These are phyloP conservation scores for Rhizopogon salebrosus DNA, from an alignment of 768 basidiomycete species.

Conservation along the genomic window DNA sequence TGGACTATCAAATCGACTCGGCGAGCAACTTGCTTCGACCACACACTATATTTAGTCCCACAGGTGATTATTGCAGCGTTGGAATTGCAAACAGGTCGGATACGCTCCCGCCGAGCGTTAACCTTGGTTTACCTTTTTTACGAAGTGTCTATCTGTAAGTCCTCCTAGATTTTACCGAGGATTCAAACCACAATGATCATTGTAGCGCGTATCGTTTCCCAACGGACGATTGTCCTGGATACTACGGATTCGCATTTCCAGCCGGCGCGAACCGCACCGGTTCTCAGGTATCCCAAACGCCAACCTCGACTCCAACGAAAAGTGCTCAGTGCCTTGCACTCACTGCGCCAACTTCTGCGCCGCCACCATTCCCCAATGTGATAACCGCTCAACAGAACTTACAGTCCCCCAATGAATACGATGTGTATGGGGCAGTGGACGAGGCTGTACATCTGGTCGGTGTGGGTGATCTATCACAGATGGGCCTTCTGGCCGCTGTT, in stretches of 20 bases:
- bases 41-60: rapidly evolving
- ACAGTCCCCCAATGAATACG: constrained; percentile 5
- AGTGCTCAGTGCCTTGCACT: constrained; percentile 21
- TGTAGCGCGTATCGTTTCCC: constrained; percentile 28
- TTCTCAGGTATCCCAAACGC: constrained; percentile 23
- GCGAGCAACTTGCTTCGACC: constrained; percentile 17
- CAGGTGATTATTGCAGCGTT: constrained; percentile 14
- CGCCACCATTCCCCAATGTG: constrained; percentile 10
- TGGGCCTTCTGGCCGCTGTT: background rate
- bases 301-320: constrained; percentile 21
- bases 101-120: constrained; percentile 9
- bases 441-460: constrained; percentile 12
- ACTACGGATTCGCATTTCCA: constrained; percentile 28
- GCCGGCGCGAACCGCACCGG: constrained; percentile 22
- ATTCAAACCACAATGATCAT: background rate
- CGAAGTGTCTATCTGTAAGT: constrained; percentile 28
- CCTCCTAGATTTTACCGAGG: background rate
- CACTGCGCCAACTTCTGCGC: constrained; percentile 23
- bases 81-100: constrained; percentile 13
- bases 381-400: constrained; percentile 11
- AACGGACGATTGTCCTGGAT: constrained; percentile 22
- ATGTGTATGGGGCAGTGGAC: constrained; percentile 13
- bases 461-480: constrained; percentile 13
- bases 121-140: constrained; percentile 23
- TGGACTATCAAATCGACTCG: constrained; percentile 27